Conservation (phyloP, 2,329 filamentous ascomycete genomes). For the Fonsecaea nubica region DNA sequence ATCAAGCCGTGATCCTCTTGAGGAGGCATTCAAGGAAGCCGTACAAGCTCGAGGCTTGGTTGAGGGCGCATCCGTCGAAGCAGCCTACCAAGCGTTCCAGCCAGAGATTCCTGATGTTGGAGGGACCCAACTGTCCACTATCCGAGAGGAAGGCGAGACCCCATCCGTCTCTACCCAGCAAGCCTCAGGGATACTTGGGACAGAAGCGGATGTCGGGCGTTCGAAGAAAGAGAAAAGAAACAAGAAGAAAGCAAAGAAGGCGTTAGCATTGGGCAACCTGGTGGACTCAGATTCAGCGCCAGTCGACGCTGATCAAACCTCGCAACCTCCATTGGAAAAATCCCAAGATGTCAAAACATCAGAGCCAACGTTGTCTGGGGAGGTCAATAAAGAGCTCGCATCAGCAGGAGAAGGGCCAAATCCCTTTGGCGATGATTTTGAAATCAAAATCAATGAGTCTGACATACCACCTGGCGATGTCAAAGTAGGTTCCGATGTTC, state of each 20-base stretch:
- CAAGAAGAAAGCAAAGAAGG: constrained; percentile 29
- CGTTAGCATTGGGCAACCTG: neutral
- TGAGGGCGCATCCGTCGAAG: constrained; percentile 29
- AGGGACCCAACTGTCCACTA: constrained; percentile 23
- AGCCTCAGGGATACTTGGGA: neutral
- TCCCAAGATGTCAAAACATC: neutral
- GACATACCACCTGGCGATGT: neutral
- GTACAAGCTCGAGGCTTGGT: constrained; percentile 33
- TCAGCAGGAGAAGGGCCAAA: constrained; percentile 18
- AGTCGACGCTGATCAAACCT: neutral
- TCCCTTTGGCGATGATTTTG: constrained; percentile 34
- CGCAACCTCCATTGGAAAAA: neutral
- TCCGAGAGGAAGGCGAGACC: constrained; percentile 29
- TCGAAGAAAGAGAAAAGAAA: constrained; percentile 37
- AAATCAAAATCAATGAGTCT: constrained; percentile 5
- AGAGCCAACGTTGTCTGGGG: neutral
- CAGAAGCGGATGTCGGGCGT: constrained; percentile 10
- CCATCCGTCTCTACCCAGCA: constrained; percentile 3
- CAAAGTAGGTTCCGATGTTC: neutral
- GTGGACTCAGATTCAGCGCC: constrained; percentile 1
- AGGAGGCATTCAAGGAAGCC: constrained; percentile 36
- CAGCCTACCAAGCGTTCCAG: constrained; percentile 34
- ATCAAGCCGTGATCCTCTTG: constrained; percentile 26
- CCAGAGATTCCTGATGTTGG: constrained; percentile 24
- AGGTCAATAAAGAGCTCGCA: constrained; percentile 1